Evolutionary conservation across 2,329 filamentous ascomycete genomes (phyloP), one percentile per base, ranked within the genome.

Genomic region (Bipolaris gigantea): DNA sequence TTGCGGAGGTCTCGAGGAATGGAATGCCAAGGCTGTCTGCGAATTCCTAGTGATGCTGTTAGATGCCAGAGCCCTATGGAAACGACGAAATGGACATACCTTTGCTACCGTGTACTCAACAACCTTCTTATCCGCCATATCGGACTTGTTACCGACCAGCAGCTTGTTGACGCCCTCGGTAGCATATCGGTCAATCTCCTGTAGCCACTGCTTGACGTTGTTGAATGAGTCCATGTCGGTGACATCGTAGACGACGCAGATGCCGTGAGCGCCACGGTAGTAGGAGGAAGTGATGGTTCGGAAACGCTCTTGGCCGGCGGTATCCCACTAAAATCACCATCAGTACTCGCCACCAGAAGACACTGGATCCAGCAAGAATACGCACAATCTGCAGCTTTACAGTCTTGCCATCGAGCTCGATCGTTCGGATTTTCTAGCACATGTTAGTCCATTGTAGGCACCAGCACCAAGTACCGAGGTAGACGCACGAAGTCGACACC

Each of bases 191-290:
- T 99, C 94, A 71, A 99, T 99, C 82, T 99, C 94, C 79, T 99
- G 94, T 60, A 99, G 86, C 94, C 94, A 99, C 84, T 99, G 94
- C 89, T 99, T 97, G 72, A 99, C 94, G 82, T 97, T 99, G 88
- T 99, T 97, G 90, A 99, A 99, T 27, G 91, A 96, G 78, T 97
- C 94, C 93, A 97, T 97, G 78, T 99, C 94, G 67, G 94, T 99
- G 74, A 99, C 94, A 87, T 99, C 94, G 85, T 97, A 99, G 76
- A 99, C 94, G 68, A 99, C 93, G 81, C 94, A 99, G 81, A 99
- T 99, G 71, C 94, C 94, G 81, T 97, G 94, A 66, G 94, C 94
- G 73, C 94, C 94, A 75, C 94, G 91, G 84, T 99, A 99, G 85
- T 99, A 99, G 59, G 94, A 97, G 38, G 93, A 97, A 60, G 94